phyloP scores from a whole-genome alignment of 2,329 filamentous ascomycete species.

The Colletotrichum kahawae region DNA sequence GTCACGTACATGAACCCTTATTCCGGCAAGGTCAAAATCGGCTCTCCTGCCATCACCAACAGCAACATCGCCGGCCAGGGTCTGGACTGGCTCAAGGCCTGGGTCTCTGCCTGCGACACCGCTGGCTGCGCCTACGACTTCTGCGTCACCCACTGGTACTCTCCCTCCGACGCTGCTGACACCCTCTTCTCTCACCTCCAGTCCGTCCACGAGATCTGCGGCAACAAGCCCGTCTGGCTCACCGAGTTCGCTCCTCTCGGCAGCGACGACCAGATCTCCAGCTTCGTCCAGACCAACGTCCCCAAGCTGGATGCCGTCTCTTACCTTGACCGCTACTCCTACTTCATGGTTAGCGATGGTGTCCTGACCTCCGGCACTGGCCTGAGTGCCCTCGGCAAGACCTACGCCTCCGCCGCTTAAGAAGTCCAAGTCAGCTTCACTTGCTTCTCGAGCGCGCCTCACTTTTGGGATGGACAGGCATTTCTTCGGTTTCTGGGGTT shows the following conservation, averaged over 20 bases:
- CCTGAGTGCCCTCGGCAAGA: conserved; percentile 53
- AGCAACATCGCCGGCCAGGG: conserved; percentile 54
- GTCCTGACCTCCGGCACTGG: conserved; percentile 43
- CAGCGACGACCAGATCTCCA: conserved; percentile 44
- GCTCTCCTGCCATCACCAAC: conserved; percentile 68
- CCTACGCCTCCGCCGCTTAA: conserved; percentile 47
- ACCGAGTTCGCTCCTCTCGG: conserved; percentile 67
- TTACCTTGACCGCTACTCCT: conserved; percentile 62
- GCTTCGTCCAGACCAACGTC: conserved; percentile 56
- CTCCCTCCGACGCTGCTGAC: conserved; percentile 46
- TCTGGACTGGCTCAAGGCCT: conserved; percentile 60
- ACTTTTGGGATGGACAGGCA: neutral
- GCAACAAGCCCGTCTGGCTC: conserved; percentile 61
- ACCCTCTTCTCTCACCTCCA: conserved; percentile 61
- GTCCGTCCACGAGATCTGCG: conserved; percentile 49
- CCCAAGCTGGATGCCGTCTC: conserved; percentile 51
- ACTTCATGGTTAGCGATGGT: conserved; percentile 56
- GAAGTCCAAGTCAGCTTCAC: neutral
- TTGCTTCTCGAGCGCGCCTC: neutral
- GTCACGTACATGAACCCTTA: conserved; percentile 61
- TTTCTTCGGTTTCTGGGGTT: neutral
- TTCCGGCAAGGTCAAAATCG: conserved; percentile 56
- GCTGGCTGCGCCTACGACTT: conserved; percentile 61
- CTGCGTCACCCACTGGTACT: conserved; percentile 70
- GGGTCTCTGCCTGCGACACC: conserved; percentile 54